These are phyloP conservation scores for Ordospora pajunii DNA, from an alignment of 371 early-diverging fungal genomes.

Conservation along the genomic window DNA sequence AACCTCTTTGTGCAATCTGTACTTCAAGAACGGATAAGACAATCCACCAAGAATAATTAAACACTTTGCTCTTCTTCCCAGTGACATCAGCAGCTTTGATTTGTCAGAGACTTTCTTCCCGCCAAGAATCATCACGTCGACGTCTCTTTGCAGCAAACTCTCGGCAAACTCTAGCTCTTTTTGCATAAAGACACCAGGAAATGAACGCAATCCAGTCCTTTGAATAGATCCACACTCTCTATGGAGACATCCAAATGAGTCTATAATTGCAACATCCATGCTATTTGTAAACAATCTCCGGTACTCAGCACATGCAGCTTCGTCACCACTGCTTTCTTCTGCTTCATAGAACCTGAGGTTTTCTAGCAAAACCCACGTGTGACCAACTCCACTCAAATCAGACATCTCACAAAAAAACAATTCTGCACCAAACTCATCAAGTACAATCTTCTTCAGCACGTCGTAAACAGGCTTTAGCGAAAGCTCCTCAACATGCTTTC, in stretches of 20 bases:
- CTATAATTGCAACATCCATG: conserved; percentile 90
- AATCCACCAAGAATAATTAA: conserved; percentile 85
- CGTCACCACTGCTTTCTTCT: conserved; percentile 72
- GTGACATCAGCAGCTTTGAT: conserved; percentile 77
- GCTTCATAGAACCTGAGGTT: conserved; percentile 93
- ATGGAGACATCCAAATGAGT: conserved; percentile 96
- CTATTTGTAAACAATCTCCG: conserved; percentile 76
- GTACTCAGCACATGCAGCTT: conserved; percentile 53
- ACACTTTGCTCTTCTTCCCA: conserved; percentile 67
- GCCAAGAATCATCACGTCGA: conserved; percentile 91
- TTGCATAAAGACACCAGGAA: conserved; percentile 91
- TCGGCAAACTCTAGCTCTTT: conserved; percentile 76
- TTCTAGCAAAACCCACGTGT: conserved; percentile 70
- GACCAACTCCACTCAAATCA: not conserved
- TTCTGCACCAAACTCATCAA: not conserved
- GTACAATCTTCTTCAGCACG: conserved; percentile 49
- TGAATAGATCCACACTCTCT: conserved; percentile 87
- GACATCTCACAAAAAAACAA: not conserved
- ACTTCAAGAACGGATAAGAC: conserved; percentile 92
- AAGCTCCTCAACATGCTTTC: conserved; percentile 51
- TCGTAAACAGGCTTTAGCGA: conserved; percentile 62
- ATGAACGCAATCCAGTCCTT: conserved; percentile 67
- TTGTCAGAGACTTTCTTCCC: conserved; percentile 97
- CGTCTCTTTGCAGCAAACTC: not conserved
- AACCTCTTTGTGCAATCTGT: conserved; percentile 69